Evolutionary conservation across 2,329 filamentous ascomycete species (phyloP).

Genomic region (Fusarium lateritium): DNA sequence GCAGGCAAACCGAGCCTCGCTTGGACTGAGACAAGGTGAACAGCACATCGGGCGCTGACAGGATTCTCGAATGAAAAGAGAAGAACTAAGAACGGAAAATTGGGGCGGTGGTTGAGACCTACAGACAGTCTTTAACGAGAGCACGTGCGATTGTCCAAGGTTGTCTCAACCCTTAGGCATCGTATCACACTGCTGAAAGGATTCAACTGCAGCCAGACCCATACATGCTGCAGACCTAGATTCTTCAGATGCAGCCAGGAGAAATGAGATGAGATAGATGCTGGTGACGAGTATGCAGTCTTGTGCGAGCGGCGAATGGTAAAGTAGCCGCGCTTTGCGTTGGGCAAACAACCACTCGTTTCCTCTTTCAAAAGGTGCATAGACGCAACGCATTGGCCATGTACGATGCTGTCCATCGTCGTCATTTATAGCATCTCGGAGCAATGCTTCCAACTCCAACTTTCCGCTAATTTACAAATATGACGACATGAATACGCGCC

Average conservation of each 20-base stretch:
- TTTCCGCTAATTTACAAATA: neutral
- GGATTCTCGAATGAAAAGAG: slow-evolving; percentile 27
- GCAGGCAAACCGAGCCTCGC: slow-evolving; percentile 8
- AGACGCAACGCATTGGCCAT: slow-evolving; percentile 25
- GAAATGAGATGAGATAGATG: slow-evolving; percentile 9
- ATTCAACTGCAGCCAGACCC: neutral
- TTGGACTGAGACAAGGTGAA: neutral
- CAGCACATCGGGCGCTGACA: neutral
- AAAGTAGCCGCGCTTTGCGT: slow-evolving; percentile 37
- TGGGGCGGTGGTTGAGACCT: neutral
- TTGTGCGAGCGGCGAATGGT: slow-evolving; percentile 10
- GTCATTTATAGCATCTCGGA: slow-evolving; percentile 2
- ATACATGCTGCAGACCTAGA: slow-evolving; percentile 2
- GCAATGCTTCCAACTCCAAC: neutral
- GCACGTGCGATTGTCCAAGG: slow-evolving; percentile 30
- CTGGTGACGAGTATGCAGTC: slow-evolving; percentile 16
- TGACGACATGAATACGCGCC: slow-evolving; percentile 4
- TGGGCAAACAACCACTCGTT: slow-evolving; percentile 1
- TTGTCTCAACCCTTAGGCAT: slow-evolving; percentile 9
- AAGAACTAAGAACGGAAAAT: neutral
- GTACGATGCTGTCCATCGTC: neutral
- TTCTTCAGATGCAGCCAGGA: neutral
- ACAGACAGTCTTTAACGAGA: neutral
- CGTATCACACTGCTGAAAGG: neutral
- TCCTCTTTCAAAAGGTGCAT: neutral